Conservation (phyloP, 768 basidiomycete species). For the Suillus bovinus region DNA sequence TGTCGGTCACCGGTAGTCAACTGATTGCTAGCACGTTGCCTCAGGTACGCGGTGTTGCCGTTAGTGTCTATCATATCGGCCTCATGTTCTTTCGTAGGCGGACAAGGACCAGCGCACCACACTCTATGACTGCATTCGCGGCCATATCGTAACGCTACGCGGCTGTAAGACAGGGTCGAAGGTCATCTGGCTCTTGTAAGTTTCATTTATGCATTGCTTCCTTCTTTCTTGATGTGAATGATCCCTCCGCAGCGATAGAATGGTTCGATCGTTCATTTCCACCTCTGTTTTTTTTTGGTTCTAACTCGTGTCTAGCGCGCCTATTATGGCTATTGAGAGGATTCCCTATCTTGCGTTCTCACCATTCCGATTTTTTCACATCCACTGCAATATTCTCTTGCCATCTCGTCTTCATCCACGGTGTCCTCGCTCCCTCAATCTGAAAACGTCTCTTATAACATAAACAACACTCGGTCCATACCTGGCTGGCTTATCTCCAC, state of each 20-base stretch:
- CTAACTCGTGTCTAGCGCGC: constrained; percentile 47
- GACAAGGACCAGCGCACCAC: constrained; percentile 84
- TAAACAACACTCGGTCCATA: constrained; percentile 16
- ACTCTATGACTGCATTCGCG: constrained; percentile 83
- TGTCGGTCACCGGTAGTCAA: constrained; percentile 84
- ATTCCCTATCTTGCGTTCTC: constrained; percentile 21
- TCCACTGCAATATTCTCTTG: constrained; percentile 24
- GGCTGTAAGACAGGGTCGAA: constrained; percentile 91
- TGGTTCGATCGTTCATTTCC: constrained; percentile 37
- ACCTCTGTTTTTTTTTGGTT: constrained; percentile 5
- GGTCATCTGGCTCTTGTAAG: constrained; percentile 86
- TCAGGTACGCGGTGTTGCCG: constrained; percentile 45
- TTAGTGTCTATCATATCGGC: constrained; percentile 4
- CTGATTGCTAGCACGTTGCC: constrained; percentile 82
- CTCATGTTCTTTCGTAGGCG: constrained; percentile 46
- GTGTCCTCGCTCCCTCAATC: constrained; percentile 17
- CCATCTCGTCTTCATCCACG: constrained; percentile 13
- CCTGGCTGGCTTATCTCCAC: constrained; percentile 27
- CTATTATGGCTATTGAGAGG: constrained; percentile 57
- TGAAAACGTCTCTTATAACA: constrained; percentile 27
- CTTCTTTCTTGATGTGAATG: constrained; percentile 7
- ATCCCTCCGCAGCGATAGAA: constrained; percentile 49
- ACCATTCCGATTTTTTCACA: constrained; percentile 29
- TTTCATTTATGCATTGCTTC: constrained; percentile 6
- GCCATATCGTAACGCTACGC: constrained; percentile 86